Evolutionary conservation across 208 protist species (phyloP).

Genomic region (Leishmania braziliensis): DNA sequence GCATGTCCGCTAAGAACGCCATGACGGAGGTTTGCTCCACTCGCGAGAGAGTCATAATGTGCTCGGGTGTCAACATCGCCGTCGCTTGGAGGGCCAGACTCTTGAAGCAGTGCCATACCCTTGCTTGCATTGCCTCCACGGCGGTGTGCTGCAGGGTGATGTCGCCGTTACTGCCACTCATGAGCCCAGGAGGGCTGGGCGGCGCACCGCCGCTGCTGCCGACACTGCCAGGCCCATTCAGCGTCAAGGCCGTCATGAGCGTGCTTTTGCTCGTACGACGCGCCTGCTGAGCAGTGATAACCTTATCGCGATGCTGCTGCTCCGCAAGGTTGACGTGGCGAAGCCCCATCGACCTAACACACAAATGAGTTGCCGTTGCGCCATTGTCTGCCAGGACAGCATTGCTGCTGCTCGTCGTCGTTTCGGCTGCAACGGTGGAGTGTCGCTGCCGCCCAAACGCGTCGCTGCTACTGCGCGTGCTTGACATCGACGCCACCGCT

Average conservation of each 20-base stretch:
- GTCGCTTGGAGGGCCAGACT: slow-evolving; percentile 26
- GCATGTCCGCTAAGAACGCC: slow-evolving; percentile 25
- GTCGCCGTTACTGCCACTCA: slow-evolving; percentile 3
- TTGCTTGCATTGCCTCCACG: slow-evolving; percentile 24
- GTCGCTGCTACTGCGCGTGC: not conserved
- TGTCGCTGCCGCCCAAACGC: not conserved
- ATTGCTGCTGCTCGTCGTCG: not conserved
- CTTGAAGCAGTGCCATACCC: slow-evolving; percentile 27
- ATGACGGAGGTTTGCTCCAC: slow-evolving; percentile 35
- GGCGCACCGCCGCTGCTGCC: not conserved
- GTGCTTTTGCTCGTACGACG: slow-evolving; percentile 28
- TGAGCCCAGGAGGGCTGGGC: not conserved
- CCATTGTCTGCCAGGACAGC: not conserved
- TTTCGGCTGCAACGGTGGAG: not conserved
- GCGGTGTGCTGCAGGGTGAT: slow-evolving; percentile 21
- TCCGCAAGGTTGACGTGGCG: slow-evolving; percentile 24
- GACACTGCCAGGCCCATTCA: slow-evolving; percentile 9
- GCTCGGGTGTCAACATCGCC: slow-evolving; percentile 22
- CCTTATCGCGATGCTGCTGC: slow-evolving; percentile 29
- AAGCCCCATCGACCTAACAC: slow-evolving; percentile 17
- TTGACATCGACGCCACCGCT: not conserved
- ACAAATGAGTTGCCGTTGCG: not conserved
- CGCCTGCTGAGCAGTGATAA: slow-evolving; percentile 28
- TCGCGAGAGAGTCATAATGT: slow-evolving; percentile 16
- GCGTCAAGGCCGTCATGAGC: slow-evolving; percentile 11